Evolutionary conservation across 2,329 filamentous ascomycete genomes (phyloP).

Genomic region (Pyrenochaeta sp.): DNA sequence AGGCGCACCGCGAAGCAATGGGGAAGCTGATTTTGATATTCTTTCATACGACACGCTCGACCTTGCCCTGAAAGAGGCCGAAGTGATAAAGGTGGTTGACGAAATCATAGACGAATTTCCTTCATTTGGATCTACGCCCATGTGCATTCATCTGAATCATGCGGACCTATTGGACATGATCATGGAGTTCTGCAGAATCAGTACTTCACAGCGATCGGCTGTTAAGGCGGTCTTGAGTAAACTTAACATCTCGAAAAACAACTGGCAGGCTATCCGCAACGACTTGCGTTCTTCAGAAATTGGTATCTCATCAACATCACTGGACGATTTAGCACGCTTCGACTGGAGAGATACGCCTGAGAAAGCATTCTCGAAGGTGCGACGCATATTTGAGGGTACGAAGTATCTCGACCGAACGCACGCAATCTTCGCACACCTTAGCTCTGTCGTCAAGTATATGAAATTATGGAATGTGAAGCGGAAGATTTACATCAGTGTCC

Average conservation of each 20-base stretch:
- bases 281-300: slow-evolving; percentile 84
- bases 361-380: slow-evolving; percentile 72
- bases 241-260: slow-evolving; percentile 81
- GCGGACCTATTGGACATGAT: slow-evolving; percentile 84
- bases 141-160: slow-evolving; percentile 93
- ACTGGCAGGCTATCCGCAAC: slow-evolving; percentile 82
- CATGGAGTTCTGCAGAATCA: slow-evolving; percentile 89
- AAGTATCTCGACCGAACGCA: slow-evolving; percentile 61
- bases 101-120: slow-evolving; percentile 87
- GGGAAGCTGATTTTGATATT: slow-evolving; percentile 96
- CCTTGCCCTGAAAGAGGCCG: slow-evolving; percentile 87
- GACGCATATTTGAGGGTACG: slow-evolving; percentile 63
- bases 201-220: slow-evolving; percentile 69
- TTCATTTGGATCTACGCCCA: slow-evolving; percentile 71
- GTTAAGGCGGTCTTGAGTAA: slow-evolving; percentile 87
- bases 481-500: slow-evolving; percentile 83
- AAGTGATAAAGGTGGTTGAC: slow-evolving; percentile 92
- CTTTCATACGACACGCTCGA: slow-evolving; percentile 84
- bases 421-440: slow-evolving; percentile 76
- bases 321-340: slow-evolving; percentile 89
- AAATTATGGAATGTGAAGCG: slow-evolving; percentile 77
- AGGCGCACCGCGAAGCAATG: slow-evolving; percentile 81
- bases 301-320: slow-evolving; percentile 84
- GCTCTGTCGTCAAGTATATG: slow-evolving; percentile 78
- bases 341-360: slow-evolving; percentile 85